phyloP scores from a whole-genome alignment of 192 early-diverging fungal genomes.

The Diversispora epigaea region DNA sequence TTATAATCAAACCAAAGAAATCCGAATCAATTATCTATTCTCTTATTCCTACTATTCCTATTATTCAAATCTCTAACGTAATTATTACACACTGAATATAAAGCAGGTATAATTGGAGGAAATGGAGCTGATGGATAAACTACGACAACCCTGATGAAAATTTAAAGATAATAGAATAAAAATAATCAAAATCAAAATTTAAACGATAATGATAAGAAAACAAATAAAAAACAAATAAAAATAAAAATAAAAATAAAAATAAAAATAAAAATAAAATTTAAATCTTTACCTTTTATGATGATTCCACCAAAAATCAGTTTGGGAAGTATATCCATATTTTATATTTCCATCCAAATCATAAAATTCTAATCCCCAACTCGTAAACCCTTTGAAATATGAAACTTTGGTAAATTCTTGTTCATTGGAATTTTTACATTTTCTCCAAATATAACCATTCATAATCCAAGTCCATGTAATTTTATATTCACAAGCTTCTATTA shows the following conservation, averaged over 20 bases:
- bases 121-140: not conserved
- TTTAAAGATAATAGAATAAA: not conserved
- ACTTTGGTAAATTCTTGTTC: not conserved
- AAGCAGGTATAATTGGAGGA: not conserved
- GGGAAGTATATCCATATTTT: not conserved
- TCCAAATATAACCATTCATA: not conserved
- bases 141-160: not conserved
- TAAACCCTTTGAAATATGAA: not conserved
- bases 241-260: not conserved
- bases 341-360: not conserved
- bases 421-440: not conserved
- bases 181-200: too few species aligned
- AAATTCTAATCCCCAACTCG: not conserved
- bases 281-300: not conserved
- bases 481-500: not conserved
- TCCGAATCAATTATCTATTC: too few species aligned
- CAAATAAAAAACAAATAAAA: not conserved
- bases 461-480: not conserved
- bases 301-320: not conserved
- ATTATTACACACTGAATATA: not conserved
- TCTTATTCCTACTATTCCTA: not conserved
- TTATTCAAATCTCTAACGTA: not conserved
- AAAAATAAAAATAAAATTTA: not conserved
- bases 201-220: not conserved
- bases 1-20: too few species aligned